These are phyloP conservation scores for Pistacia vera DNA, from an alignment of 345 rosid genomes.

Conservation along the genomic window DNA sequence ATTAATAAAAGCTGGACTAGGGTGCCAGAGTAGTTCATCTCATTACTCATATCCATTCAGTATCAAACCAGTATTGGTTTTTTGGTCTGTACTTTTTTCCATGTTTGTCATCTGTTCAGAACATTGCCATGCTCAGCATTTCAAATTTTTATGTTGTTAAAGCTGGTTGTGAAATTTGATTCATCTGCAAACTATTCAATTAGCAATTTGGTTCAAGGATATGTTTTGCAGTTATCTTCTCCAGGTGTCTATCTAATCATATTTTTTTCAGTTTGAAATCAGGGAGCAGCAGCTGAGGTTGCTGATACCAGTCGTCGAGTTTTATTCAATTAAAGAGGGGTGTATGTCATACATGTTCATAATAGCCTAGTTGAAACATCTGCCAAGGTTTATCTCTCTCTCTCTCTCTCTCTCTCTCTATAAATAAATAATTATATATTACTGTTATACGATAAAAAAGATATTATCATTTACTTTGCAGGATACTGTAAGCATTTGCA, in stretches of 20 bases:
- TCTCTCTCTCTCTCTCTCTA: no score
- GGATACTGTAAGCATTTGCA: conserved; percentile 71
- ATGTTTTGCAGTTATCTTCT: conserved; percentile 3
- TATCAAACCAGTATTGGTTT: background rate
- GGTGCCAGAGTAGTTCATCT: background rate
- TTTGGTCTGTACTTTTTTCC: background rate
- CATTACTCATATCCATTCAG: background rate
- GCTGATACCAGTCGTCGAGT: conserved; percentile 66
- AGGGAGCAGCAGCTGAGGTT: conserved; percentile 84
- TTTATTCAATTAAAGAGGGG: conserved; percentile 88
- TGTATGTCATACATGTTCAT: background rate
- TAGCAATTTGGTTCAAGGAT: background rate
- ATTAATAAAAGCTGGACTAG: background rate
- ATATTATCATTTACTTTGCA: conserved; percentile 36
- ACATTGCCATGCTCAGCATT: background rate
- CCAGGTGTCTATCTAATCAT: conserved; percentile 17
- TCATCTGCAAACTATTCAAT: background rate
- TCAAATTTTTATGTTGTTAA: background rate
- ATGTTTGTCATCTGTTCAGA: background rate
- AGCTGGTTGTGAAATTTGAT: background rate
- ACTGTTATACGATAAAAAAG: background rate
- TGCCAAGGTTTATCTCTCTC: background rate
- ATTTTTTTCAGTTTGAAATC: conserved; percentile 61
- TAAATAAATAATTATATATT: no score
- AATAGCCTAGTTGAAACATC: conserved; percentile 10